Conservation (phyloP, 176 grass and related monocot genomes). For the Carex myosuroides region DNA sequence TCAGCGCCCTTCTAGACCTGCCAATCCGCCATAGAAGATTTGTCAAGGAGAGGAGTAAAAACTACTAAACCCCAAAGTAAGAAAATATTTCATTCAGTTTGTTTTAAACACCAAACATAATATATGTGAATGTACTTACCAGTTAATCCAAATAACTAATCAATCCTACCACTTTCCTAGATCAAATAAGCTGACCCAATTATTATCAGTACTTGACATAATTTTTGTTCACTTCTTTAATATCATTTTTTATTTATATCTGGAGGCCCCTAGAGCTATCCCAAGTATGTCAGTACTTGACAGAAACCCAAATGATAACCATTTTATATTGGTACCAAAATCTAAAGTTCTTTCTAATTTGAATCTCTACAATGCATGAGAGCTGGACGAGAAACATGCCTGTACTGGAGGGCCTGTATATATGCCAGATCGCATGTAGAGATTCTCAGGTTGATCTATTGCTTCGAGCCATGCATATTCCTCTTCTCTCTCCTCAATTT, state of each 20-base stretch:
- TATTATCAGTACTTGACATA: too few species aligned
- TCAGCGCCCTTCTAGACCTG: neutral
- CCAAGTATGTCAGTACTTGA: neutral
- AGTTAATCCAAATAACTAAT: neutral
- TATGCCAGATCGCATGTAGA: slow-evolving; percentile 36
- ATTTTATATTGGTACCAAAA: neutral
- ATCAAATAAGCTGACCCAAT: neutral
- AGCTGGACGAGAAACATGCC: slow-evolving; percentile 10
- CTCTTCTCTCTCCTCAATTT: slow-evolving; percentile 25
- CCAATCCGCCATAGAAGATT: neutral
- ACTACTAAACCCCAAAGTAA: neutral
- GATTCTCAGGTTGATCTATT: slow-evolving; percentile 21
- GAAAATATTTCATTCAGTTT: neutral
- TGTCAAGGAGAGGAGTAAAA: neutral
- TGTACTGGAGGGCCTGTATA: slow-evolving; percentile 34
- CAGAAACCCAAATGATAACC: neutral
- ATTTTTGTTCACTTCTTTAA: neutral
- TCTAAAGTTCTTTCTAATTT: neutral
- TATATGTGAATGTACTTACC: neutral
- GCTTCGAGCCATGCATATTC: slow-evolving; percentile 44
- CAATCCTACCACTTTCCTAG: neutral
- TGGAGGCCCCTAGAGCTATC: neutral
- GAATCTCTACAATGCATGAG: neutral
- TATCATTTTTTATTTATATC: neutral
- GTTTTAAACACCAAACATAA: neutral